Percentiles rank a stretch among this genome's conserved stretches.
phyloP scores from a whole-genome alignment of 768 basidiomycete species.

The Royoungia palumana region DNA sequence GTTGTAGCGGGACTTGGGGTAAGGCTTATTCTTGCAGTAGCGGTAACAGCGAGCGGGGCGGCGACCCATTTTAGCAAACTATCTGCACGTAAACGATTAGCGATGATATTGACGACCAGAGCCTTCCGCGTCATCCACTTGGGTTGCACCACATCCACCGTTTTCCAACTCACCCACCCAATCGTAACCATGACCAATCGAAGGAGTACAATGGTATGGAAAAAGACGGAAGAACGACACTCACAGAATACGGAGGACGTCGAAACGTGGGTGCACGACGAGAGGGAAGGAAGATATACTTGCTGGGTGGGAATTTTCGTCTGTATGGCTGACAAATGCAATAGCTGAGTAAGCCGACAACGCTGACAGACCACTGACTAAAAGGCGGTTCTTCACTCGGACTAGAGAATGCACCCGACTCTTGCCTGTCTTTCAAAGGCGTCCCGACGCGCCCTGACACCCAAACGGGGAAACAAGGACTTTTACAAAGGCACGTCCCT shows the following conservation, averaged over 20 bases:
- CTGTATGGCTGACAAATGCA: conserved; percentile 16
- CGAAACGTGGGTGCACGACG: too few species aligned
- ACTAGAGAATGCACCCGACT: conserved; percentile 60
- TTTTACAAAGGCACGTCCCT: conserved; percentile 83
- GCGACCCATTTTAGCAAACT: conserved; percentile 70
- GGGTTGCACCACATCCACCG: conserved; percentile 13
- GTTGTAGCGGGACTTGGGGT: conserved; percentile 93
- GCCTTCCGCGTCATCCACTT: conserved; percentile 7
- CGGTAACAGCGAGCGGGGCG: conserved; percentile 98
- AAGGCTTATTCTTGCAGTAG: conserved; percentile 99
- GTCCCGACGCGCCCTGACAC: conserved; percentile 74
- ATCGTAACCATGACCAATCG: neutral
- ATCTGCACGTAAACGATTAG: conserved; percentile 15
- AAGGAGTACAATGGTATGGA: neutral
- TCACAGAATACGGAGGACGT: conserved; percentile 23
- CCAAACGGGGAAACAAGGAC: conserved; percentile 92
- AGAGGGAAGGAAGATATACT: neutral
- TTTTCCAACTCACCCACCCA: neutral
- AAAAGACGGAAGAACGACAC: neutral
- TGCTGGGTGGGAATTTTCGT: conserved; percentile 22
- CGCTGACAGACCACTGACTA: too few species aligned
- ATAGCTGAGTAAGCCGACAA: conserved; percentile 17
- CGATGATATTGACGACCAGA: neutral
- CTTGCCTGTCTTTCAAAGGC: conserved; percentile 74
- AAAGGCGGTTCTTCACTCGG: too few species aligned